These are phyloP conservation scores for Piloderma croceum DNA, from an alignment of 768 basidiomycete genomes.

Conservation along the genomic window DNA sequence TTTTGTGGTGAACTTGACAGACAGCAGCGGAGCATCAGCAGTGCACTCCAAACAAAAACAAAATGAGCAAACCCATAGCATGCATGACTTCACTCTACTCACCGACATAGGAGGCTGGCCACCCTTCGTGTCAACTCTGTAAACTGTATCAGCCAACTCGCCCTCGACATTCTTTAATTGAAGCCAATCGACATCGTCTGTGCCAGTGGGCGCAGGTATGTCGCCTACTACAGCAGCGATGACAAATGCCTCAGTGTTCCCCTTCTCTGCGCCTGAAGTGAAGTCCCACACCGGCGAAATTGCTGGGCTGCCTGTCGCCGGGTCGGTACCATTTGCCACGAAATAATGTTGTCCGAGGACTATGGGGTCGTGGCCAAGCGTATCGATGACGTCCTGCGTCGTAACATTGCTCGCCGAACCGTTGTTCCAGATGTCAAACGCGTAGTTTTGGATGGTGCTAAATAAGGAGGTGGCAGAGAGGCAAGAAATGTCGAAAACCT, in stretches of 20 bases:
- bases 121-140: slow-evolving; percentile 32
- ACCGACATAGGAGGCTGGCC: slow-evolving; percentile 39
- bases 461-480: slow-evolving; percentile 28
- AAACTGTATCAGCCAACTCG: slow-evolving; percentile 31
- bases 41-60: too few relatives aligned
- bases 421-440: slow-evolving; percentile 26
- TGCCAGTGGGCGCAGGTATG: slow-evolving; percentile 20
- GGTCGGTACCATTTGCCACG: slow-evolving; percentile 26
- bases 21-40: slow-evolving; percentile 17
- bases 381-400: slow-evolving; percentile 2
- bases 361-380: slow-evolving; percentile 4
- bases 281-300: slow-evolving; percentile 38
- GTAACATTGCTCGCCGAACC: slow-evolving; percentile 10
- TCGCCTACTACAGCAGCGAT: slow-evolving; percentile 22
- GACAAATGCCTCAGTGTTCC: slow-evolving; percentile 22
- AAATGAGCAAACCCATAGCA: too few relatives aligned
- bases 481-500: slow-evolving; percentile 53
- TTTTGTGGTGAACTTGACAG: slow-evolving; percentile 25
- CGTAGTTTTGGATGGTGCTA: slow-evolving; percentile 10
- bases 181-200: slow-evolving; percentile 37
- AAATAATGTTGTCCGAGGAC: slow-evolving; percentile 38
- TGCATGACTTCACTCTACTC: too few relatives aligned
- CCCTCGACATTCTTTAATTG: slow-evolving; percentile 32
- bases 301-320: slow-evolving; percentile 23
- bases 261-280: slow-evolving; percentile 21